A percentile compares a stretch with the other conserved stretches of the same genome.
These are phyloP conservation scores for Colletotrichum kahawae DNA, from an alignment of 2,329 filamentous ascomycete species.

Conservation along the genomic window DNA sequence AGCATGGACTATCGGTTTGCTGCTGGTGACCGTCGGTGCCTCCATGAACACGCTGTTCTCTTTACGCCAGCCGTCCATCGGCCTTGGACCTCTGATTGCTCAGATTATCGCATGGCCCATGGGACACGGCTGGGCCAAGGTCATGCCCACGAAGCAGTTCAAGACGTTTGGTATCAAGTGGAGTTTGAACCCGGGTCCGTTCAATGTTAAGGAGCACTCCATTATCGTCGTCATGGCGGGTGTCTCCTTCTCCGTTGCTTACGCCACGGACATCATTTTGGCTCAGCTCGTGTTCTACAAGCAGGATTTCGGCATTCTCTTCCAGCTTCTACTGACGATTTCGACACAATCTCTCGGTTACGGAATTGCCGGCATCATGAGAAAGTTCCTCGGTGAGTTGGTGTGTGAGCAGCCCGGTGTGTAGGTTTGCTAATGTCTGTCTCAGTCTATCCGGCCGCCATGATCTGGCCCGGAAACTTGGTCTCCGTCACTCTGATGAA, in stretches of 20 bases:
- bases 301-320: conserved; percentile 69
- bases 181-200: conserved; percentile 70
- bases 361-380: conserved; percentile 71
- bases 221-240: conserved; percentile 75
- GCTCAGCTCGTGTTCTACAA: conserved; percentile 76
- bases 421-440: neutral
- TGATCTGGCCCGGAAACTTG: conserved; percentile 77
- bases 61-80: conserved; percentile 65
- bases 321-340: conserved; percentile 70
- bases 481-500: conserved; percentile 72
- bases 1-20: conserved; percentile 67
- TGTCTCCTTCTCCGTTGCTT: conserved; percentile 72
- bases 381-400: conserved; percentile 62
- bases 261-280: conserved; percentile 76
- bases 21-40: conserved; percentile 60
- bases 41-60: conserved; percentile 69
- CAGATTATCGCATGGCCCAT: conserved; percentile 70
- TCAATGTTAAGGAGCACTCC: conserved; percentile 74
- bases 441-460: conserved; percentile 67
- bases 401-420: neutral
- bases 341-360: conserved; percentile 74
- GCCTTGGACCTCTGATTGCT: conserved; percentile 64
- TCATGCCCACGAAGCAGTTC: conserved; percentile 56
- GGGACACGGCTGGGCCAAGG: conserved; percentile 63
- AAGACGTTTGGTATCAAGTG: conserved; percentile 58